Percentiles rank a stretch among this genome's conserved stretches.
phyloP scores from a whole-genome alignment of 2,329 filamentous ascomycete species.

The Didymella arachidicola region DNA sequence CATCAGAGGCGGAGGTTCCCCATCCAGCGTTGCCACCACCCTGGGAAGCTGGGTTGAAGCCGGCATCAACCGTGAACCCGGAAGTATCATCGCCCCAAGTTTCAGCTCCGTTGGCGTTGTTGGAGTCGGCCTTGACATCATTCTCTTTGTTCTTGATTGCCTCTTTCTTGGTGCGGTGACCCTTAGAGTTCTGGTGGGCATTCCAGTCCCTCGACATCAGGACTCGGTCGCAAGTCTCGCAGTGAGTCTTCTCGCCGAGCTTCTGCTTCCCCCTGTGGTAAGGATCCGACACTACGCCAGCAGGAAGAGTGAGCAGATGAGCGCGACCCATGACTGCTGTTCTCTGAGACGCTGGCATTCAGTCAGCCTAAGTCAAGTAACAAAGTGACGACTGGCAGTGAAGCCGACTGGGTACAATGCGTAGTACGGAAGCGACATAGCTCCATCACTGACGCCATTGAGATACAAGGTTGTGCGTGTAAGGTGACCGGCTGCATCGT shows the following conservation, averaged over 20 bases:
- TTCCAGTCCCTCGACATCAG: constrained; percentile 45
- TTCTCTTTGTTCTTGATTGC: constrained; percentile 34
- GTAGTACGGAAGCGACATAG: background rate
- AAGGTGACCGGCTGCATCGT: background rate
- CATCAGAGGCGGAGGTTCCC: constrained; percentile 21
- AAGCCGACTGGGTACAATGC: constrained; percentile 10
- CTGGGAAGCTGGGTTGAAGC: constrained; percentile 13
- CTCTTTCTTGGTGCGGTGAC: constrained; percentile 36
- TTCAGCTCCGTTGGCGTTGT: constrained; percentile 10
- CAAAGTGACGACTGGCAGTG: background rate
- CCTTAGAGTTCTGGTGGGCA: constrained; percentile 44
- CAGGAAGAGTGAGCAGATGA: constrained; percentile 3
- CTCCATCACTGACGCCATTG: background rate
- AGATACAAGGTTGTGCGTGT: background rate
- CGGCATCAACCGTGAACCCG: constrained; percentile 11
- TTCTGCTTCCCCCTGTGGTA: constrained; percentile 36
- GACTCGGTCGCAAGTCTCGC: constrained; percentile 44
- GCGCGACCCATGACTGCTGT: constrained; percentile 5
- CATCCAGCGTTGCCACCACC: constrained; percentile 54
- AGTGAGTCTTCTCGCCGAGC: constrained; percentile 30
- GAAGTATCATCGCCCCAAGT: constrained; percentile 20
- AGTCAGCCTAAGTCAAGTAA: constrained; percentile 11
- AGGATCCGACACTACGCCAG: constrained; percentile 30
- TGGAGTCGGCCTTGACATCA: constrained; percentile 5
- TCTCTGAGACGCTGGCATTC: constrained; percentile 18